These are phyloP conservation scores for Cyberlindnera petersonii DNA, from an alignment of 805 yeast genomes.

Conservation along the genomic window DNA sequence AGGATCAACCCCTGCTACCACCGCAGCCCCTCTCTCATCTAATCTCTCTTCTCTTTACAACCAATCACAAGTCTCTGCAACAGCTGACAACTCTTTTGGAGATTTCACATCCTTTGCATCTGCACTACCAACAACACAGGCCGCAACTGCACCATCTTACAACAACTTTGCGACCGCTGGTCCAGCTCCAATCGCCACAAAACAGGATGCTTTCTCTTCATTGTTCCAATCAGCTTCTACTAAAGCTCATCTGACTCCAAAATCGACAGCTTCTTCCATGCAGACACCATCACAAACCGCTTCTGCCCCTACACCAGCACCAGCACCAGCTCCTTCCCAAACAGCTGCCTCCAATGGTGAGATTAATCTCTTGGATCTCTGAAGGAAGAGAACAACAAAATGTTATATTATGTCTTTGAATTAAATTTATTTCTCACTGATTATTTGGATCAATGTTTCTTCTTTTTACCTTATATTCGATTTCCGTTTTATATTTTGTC, in stretches of 20 bases:
- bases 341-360: constrained; percentile 14
- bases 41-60: constrained; percentile 33
- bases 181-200: constrained; percentile 38
- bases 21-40: constrained; percentile 19
- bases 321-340: constrained; percentile 6
- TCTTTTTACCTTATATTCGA: no score
- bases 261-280: no score
- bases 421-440: background rate
- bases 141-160: constrained; percentile 13
- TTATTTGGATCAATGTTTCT: background rate
- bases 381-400: no score
- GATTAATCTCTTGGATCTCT: constrained; percentile 18
- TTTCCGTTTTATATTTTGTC: no score
- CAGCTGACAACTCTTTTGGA: constrained; percentile 22
- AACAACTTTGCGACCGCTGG: constrained; percentile 29
- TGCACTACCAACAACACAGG: no score
- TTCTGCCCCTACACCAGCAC: constrained; percentile 7
- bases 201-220: constrained; percentile 68
- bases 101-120: constrained; percentile 25
- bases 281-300: constrained; percentile 2
- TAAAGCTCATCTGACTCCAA: constrained; percentile 18
- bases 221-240: constrained; percentile 64
- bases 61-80: constrained; percentile 23
- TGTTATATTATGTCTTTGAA: background rate
- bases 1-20: constrained; percentile 41